These are phyloP conservation scores for Plicaturopsis crispa DNA, from an alignment of 768 basidiomycete genomes.

Conservation along the genomic window DNA sequence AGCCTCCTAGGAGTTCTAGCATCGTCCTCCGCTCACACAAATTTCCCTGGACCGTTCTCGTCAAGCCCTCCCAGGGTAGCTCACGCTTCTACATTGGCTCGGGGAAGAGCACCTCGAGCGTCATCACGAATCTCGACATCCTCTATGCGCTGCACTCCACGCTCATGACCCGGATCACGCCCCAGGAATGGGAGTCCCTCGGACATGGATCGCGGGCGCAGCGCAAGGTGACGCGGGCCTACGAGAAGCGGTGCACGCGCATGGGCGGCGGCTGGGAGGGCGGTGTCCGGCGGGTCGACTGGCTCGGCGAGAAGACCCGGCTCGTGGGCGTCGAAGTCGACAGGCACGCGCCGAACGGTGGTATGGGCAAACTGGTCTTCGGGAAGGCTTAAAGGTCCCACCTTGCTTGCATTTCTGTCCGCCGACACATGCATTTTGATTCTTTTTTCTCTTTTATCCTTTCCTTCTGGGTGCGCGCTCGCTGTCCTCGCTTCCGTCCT, in stretches of 20 bases:
- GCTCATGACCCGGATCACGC: conserved; percentile 47
- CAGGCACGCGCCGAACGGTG: conserved; percentile 28
- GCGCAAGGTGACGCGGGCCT: conserved; percentile 51
- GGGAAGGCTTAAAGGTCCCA: conserved; percentile 23
- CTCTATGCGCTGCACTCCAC: conserved; percentile 52
- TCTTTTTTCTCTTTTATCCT: too few species aligned
- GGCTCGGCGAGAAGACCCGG: conserved; percentile 52
- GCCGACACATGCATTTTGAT: too few species aligned
- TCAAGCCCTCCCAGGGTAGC: conserved; percentile 26
- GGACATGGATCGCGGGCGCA: conserved; percentile 49
- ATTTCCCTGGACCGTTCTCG: conserved; percentile 56
- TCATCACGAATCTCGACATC: conserved; percentile 57
- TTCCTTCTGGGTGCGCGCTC: too few species aligned
- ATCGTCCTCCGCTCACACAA: conserved; percentile 48
- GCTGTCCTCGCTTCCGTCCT: too few species aligned
- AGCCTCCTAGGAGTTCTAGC: conserved; percentile 42
- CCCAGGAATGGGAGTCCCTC: conserved; percentile 57
- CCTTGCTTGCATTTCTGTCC: background rate
- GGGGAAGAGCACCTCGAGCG: conserved; percentile 14
- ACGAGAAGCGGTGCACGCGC: conserved; percentile 52
- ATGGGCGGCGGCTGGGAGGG: conserved; percentile 62
- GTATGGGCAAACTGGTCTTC: conserved; percentile 44
- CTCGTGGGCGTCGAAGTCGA: conserved; percentile 57
- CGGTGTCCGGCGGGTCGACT: conserved; percentile 63
- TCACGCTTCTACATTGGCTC: conserved; percentile 20